Base-by-base conservation (phyloP, 352 stramenopile genomes). In the Phytopythium cucurbitacearum region DNA sequence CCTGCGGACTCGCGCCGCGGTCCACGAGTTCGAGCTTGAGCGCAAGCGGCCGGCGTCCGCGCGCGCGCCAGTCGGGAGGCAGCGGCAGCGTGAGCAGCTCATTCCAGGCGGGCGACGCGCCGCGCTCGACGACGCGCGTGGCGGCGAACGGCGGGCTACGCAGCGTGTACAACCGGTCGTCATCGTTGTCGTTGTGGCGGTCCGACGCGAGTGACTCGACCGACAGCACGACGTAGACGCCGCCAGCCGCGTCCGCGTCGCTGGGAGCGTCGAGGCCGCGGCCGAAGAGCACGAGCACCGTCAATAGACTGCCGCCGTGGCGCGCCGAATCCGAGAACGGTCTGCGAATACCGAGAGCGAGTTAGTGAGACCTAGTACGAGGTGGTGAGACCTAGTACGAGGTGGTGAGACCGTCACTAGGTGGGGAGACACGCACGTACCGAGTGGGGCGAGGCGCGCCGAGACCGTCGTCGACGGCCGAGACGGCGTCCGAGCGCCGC, bases 1-100 rank as follows among this genome's bases (percentile, higher is more conserved):
- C 81, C 43, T 86, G 74, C 43, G 88, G 76, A 5, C 76, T 88
- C 3, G 57, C 48, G 10, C 76, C 71, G n/a, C 76, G 71, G 43
- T 72, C 62, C 44, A 93, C 71, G 40, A 93, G 51, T 45, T 93
- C 80, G 33, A 93, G 52, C 12, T 65, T 66, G 15, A 91, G 44
- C 39, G 40, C 13, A 36, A 56, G 16, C 11, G 16, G 33, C 32
- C 47, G 7, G n/a, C 21, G 10, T 7, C 5, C 28, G n/a, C 9
- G 16, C 10, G 21, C 15, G 56, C 61, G 59, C 70, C 72, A 80
- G 15, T 69, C 65, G n/a, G 66, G 16, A 0, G 79, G 77, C 32
- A 90, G 48, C n/a, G 78, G 35, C 7, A 89, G 59, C 2, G 75
- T 64, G 5, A 93, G 60, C 49, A 91, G 16, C 50, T 93, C 83